Percentiles rank a stretch among this genome's conserved stretches.
Evolutionary conservation across 2,329 filamentous ascomycete species (phyloP).

Genomic region (Orbilia quercus): DNA sequence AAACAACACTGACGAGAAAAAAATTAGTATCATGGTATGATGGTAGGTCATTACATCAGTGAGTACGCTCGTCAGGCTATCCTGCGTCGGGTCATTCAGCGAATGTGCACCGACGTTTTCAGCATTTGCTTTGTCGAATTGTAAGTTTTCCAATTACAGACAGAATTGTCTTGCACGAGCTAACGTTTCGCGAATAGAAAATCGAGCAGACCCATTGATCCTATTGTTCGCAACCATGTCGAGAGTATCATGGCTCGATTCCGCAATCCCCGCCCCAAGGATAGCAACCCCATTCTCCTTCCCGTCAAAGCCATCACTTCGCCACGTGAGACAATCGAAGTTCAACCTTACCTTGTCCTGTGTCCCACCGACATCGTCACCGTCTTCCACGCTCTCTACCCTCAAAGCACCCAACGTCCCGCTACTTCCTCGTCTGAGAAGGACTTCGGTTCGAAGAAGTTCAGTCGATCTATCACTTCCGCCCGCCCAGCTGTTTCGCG

Average conservation of each 20-base stretch:
- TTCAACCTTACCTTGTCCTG: conserved; percentile 82
- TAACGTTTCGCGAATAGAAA: conserved; percentile 55
- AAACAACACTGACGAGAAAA: conserved; percentile 54
- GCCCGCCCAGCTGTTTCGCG: conserved; percentile 41
- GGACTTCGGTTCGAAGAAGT: conserved; percentile 66
- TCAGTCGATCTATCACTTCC: conserved; percentile 58
- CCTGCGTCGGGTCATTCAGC: conserved; percentile 66
- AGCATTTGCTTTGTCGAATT: conserved; percentile 60
- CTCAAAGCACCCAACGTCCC: conserved; percentile 62
- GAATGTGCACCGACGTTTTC: conserved; percentile 60
- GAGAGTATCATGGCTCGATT: conserved; percentile 59
- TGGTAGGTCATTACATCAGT: conserved; percentile 91
- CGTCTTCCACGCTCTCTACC: conserved; percentile 84
- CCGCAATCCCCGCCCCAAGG: conserved; percentile 61
- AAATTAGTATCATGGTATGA: conserved; percentile 72
- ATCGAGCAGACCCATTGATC: conserved; percentile 60
- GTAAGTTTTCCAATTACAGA: conserved; percentile 39
- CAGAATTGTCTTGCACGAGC: not conserved
- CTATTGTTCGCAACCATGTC: conserved; percentile 59
- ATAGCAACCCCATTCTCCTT: conserved; percentile 70
- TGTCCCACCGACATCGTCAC: conserved; percentile 82
- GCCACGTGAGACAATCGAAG: conserved; percentile 78
- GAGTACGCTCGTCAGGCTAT: conserved; percentile 88
- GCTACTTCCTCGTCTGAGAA: conserved; percentile 62
- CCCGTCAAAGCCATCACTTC: conserved; percentile 76